Evolutionary conservation across 805 yeast species (phyloP), one percentile per base, ranked within the genome.

Genomic region (Torulaspora delbrueckii): DNA sequence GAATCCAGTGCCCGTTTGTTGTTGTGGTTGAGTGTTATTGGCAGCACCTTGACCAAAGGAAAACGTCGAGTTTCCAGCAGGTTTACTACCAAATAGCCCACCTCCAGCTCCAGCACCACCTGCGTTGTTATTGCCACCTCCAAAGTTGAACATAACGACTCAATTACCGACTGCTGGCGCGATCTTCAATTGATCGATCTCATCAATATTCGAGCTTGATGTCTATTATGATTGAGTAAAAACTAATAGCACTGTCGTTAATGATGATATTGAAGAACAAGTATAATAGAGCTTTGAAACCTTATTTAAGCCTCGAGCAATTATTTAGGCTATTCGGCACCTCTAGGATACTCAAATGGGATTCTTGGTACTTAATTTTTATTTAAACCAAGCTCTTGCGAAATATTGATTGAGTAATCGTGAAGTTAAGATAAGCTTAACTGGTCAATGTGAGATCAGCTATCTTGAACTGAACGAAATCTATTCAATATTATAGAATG

Each of bases 11-110:
- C 48, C 47, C 25, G 41, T 13, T 12, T 46, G 47, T 23, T 41
- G 48, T 23, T 28, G 44, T 34, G 36, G 44, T 43, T 34, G 53
- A 8, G 43, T n/a, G 18, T 33, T 27, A 38, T 25, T 43, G 31
- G 24, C 40, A 19, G 32, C 45, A 18, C 36, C 40, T 14, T 51
- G 55, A n/a, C 56, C 56, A 47, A 54, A 54, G 7, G 55, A 45
- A 44, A 54, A 52, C 8, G 52, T 44, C 22, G 49, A 35, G 10
- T 43, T 37, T 30, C 53, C 50, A 13, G 51, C 47, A 24, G 57
- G 56, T 37, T 53, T 51, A 26, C 30, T 51, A n/a, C 57, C 57
- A 31, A 51, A 44, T 26, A 51, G 46, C 8, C 48, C 39, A 33
- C 52, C 50, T 9, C 48, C 47, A 2, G 48, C 31, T 16, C 32